Conservation (phyloP, 1,139 yeast species). For the Protomyces pachydermus region DNA sequence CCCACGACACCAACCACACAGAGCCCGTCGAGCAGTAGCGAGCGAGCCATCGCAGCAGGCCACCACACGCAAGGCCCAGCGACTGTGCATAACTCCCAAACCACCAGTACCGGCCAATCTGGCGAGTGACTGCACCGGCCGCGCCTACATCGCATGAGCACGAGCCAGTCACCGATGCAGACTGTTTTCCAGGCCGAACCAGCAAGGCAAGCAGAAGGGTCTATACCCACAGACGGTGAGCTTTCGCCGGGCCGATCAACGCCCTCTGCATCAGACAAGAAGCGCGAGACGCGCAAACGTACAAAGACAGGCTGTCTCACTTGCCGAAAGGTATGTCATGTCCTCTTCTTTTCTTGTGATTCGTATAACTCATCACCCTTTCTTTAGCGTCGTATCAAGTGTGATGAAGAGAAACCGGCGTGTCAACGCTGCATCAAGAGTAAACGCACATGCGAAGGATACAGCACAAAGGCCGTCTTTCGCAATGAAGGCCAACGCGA, state of each 20-base stretch:
- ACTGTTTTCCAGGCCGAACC: neutral
- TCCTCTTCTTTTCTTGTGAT: neutral
- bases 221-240: neutral
- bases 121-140: no score
- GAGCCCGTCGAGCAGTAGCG: no score
- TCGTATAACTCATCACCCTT: neutral
- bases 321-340: constrained; percentile 33
- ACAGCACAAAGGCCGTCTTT: constrained; percentile 27
- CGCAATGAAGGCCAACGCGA: constrained; percentile 22
- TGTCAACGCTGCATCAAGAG: constrained; percentile 35
- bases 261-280: constrained; percentile 42
- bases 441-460: constrained; percentile 34
- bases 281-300: constrained; percentile 33
- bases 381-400: constrained; percentile 34
- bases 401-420: constrained; percentile 36
- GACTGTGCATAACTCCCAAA: no score
- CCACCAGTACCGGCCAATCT: no score
- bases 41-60: no score
- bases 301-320: constrained; percentile 37
- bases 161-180: neutral
- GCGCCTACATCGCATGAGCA: no score
- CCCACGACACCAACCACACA: no score
- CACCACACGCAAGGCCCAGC: no score
- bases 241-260: constrained; percentile 43
- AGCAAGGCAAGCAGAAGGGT: neutral